Conservation (phyloP, 345 rosid genomes). For the Acer negundo region DNA sequence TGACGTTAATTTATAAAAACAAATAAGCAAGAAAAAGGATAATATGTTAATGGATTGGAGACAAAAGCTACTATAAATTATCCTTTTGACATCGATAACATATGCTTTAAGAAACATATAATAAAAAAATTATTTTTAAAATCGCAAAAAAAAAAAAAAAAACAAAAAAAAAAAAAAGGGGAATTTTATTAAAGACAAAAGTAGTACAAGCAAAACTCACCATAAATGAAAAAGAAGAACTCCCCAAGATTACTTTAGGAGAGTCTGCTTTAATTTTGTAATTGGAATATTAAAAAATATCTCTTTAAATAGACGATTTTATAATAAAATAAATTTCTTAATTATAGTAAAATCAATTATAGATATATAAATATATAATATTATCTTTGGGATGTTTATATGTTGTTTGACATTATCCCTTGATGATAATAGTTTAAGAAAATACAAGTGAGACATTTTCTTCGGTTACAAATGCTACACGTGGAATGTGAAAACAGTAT, state of each 20-base stretch:
- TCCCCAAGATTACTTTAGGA: background rate
- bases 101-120: background rate
- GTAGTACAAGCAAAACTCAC: background rate
- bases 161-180: background rate
- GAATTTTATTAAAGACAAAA: too few relatives aligned
- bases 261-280: background rate
- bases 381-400: background rate
- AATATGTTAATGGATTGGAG: background rate
- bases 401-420: background rate
- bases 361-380: too few relatives aligned
- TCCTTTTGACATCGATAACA: background rate
- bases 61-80: background rate
- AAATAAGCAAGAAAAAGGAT: background rate
- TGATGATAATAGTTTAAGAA: background rate
- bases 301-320: background rate
- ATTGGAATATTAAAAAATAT: too few relatives aligned
- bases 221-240: background rate
- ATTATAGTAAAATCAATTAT: too few relatives aligned
- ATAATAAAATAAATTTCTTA: too few relatives aligned
- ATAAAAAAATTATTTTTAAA: too few relatives aligned
- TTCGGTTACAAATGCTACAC: background rate
- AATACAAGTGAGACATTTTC: background rate
- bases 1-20: background rate
- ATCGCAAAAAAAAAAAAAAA: too few relatives aligned
- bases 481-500: background rate